Base-by-base conservation (phyloP, 2,329 filamentous ascomycete species). In the Venturia oleaginea region DNA sequence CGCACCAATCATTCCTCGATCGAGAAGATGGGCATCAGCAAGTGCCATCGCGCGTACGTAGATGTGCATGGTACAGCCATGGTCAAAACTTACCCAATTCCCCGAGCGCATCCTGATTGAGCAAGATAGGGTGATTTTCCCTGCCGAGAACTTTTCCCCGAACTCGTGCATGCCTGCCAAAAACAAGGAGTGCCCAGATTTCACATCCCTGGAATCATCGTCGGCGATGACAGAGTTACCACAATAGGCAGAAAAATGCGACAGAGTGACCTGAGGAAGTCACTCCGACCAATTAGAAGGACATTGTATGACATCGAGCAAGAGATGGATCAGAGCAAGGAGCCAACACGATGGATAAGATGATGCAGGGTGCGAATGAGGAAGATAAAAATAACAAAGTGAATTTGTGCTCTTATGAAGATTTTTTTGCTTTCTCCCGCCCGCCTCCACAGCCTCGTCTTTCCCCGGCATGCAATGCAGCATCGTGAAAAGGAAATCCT, bases 401-500 rank as follows among this genome's bases (percentile, higher is more conserved):
- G 30, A 34, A 32, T 22, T 34, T 57, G 51, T 57, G 51, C 51
- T 57, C 34, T 57, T 57, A 57, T 57, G 51, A 57, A 57, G 27
- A 57, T 57, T 57, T 8, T 8, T 57, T 34, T 34, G 51, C 51
- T 57, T n/a, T 24, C 11, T 8, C 15, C 51, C 30, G 19, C 30
- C 51, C 30, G 27, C 51, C 51, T 57, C 51, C 51, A 51, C 46
- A 22, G 24, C 51, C 51, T 57, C 51, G 22, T n/a, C 51, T 11
- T 32, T 55, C 48, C 24, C 4, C 27, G 2, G 24, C 22, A 5
- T 40, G 38, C 38, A 40, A 40, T 40, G 15, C 51, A 19, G 27
- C 51, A 54, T 57, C 51, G 51, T 57, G 27, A 57, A 34, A 34
- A 57, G 51, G 51, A n/a, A 34, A n/a, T 57, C 51, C 15, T 57